A percentile compares a stretch with the other conserved stretches of the same genome.
Conservation (phyloP, 2,329 filamentous ascomycete genomes). For the Alternaria ethzedia region DNA sequence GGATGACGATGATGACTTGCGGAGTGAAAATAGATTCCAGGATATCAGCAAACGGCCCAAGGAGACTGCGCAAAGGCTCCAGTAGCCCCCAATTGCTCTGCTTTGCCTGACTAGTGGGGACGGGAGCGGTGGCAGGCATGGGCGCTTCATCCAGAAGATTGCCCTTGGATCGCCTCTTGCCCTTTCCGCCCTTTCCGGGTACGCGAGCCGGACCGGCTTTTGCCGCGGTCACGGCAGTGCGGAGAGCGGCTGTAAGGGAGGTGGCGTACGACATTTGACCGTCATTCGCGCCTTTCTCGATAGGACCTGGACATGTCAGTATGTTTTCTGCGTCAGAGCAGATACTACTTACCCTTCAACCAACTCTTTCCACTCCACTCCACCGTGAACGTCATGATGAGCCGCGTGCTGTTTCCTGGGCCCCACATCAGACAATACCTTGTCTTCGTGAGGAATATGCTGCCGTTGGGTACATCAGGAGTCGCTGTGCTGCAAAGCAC, state of each 20-base stretch:
- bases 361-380: conserved; percentile 99
- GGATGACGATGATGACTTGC: conserved; percentile 77
- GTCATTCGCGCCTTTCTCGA: conserved; percentile 93
- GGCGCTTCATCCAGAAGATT: conserved; percentile 54
- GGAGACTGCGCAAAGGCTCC: conserved; percentile 74
- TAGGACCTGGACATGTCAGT: conserved; percentile 69
- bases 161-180: conserved; percentile 66
- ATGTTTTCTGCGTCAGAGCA: background rate
- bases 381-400: conserved; percentile 87
- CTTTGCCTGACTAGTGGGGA: conserved; percentile 33
- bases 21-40: conserved; percentile 74
- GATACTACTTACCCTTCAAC: conserved; percentile 77
- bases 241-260: conserved; percentile 77
- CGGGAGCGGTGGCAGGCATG: conserved; percentile 41
- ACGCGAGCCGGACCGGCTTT: conserved; percentile 58
- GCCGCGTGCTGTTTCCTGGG: conserved; percentile 80
- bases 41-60: conserved; percentile 74
- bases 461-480: conserved; percentile 93
- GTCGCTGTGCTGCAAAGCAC: conserved; percentile 86
- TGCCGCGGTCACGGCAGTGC: conserved; percentile 72
- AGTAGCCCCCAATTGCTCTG: conserved; percentile 72
- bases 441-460: conserved; percentile 89
- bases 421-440: conserved; percentile 95
- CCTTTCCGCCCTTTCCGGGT: conserved; percentile 54
- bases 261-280: conserved; percentile 85